A percentile compares a stretch with the other conserved stretches of the same genome.
These are phyloP conservation scores for Vachellia collinsii DNA, from an alignment of 306 rosid species.

Conservation along the genomic window DNA sequence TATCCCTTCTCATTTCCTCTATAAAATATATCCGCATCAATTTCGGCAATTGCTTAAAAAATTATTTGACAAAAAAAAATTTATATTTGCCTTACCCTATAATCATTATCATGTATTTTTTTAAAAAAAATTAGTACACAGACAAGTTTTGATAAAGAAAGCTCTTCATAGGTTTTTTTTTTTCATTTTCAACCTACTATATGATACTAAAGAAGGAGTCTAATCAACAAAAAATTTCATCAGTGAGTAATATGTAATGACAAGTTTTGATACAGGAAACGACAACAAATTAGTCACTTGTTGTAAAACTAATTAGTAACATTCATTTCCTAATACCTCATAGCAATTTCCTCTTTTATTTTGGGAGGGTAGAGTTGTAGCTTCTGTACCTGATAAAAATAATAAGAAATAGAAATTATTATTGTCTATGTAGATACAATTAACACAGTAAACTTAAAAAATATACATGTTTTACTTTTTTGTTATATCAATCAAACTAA, in stretches of 20 bases:
- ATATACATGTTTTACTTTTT: too few species aligned
- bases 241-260: too few species aligned
- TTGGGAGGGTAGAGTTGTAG: background rate
- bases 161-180: background rate
- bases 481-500: background rate
- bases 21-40: background rate
- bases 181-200: too few species aligned
- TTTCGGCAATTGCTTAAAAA: background rate
- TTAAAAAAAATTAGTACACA: background rate
- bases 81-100: background rate
- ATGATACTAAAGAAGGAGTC: too few species aligned
- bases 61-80: background rate
- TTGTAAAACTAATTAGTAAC: too few species aligned
- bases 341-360: too few species aligned
- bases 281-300: too few species aligned
- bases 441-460: background rate
- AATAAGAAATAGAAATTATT: background rate
- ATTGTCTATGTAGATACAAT: background rate
- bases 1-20: background rate
- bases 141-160: background rate
- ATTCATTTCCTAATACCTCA: too few species aligned
- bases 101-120: background rate
- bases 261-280: background rate
- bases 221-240: too few species aligned
- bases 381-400: background rate